Base-by-base conservation (phyloP, 441 rosid genomes). In the Adansonia gregorii region DNA sequence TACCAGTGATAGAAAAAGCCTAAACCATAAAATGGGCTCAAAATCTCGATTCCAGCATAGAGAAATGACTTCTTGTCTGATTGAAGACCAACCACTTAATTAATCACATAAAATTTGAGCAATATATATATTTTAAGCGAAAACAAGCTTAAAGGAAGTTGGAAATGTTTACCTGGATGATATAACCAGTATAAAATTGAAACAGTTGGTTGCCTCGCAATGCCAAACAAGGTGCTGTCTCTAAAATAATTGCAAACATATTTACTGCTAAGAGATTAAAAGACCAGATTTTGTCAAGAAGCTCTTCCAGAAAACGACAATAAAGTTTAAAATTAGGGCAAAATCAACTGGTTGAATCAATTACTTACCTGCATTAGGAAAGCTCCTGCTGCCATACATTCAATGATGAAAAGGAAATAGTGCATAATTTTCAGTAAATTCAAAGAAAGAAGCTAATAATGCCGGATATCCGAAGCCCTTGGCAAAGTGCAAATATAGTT, bases 41-140 rank as follows among this genome's bases (percentile, higher is more conserved):
- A 67, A 67, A 17, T 19, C 72, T 67, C 31, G 6, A 45, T 67
- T 67, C 2, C 15, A 20, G 19, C 31, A 67, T 2, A 4, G 41
- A 6, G 22, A 46, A 72, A 54, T 35, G 27, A 1, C 11, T 39
- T 55, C 19, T 72, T 35, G 51, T 19, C 51, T 8, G n/a, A 54
- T 31, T 52, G 14, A 39, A 31, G 14, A 52, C 48, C 31, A 54
- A 35, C 22, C 10, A 35, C 64, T 72, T 22, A 56, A 72, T 24
- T 17, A 17, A 54, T 70, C 41, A 72, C 75, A 72, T 39, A 72
- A 72, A 72, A 72, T 55, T 72, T 17, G 35, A 72, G 56, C 22
- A 11, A n/a, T 5, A 9, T 27, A 19, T 24, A 0, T 67, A 4
- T 5, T n/a, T 17, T 41, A 66, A 56, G 2, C 22, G 6, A 56